phyloP scores from a whole-genome alignment of 2,329 filamentous ascomycete species.

The Calonectria leucothoes region DNA sequence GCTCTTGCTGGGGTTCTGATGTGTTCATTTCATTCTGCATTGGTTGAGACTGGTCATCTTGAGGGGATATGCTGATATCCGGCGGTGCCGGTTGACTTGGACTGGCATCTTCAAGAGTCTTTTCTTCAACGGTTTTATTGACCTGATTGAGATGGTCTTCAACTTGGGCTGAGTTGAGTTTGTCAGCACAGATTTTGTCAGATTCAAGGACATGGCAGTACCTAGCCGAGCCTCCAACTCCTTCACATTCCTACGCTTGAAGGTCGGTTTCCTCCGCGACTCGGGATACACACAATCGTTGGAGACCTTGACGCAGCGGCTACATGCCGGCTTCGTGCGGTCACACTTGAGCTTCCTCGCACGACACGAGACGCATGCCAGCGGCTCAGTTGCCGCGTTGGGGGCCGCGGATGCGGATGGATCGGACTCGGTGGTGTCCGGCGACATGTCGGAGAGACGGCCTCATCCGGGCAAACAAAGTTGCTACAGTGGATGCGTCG shows the following conservation, averaged over 20 bases:
- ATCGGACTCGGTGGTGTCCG: conserved; percentile 38
- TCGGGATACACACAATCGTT: conserved; percentile 90
- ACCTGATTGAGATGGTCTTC: conserved; percentile 82
- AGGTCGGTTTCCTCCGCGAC: conserved; percentile 86
- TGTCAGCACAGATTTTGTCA: conserved; percentile 18
- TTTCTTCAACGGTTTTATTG: conserved; percentile 50
- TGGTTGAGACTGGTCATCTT: conserved; percentile 12
- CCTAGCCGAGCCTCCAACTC: conserved; percentile 88
- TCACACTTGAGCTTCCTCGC: conserved; percentile 91
- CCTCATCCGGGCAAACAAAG: conserved; percentile 32
- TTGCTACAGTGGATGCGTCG: not conserved
- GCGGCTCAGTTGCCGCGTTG: conserved; percentile 53
- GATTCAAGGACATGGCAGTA: conserved; percentile 54
- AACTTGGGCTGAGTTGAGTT: conserved; percentile 72
- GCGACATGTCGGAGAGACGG: conserved; percentile 28
- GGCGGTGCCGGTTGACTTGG: conserved; percentile 30
- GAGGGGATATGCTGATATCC: conserved; percentile 19
- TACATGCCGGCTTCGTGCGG: conserved; percentile 80
- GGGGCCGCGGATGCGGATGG: conserved; percentile 27
- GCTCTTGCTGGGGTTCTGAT: conserved; percentile 18
- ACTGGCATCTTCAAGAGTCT: conserved; percentile 39
- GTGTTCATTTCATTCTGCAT: not conserved
- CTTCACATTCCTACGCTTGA: conserved; percentile 90
- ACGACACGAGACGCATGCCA: conserved; percentile 87
- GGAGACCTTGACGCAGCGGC: conserved; percentile 79